Percentiles rank a stretch among this genome's conserved stretches.
Evolutionary conservation across 176 grass and related monocot species (phyloP).

Genomic region (Musa acuminata): DNA sequence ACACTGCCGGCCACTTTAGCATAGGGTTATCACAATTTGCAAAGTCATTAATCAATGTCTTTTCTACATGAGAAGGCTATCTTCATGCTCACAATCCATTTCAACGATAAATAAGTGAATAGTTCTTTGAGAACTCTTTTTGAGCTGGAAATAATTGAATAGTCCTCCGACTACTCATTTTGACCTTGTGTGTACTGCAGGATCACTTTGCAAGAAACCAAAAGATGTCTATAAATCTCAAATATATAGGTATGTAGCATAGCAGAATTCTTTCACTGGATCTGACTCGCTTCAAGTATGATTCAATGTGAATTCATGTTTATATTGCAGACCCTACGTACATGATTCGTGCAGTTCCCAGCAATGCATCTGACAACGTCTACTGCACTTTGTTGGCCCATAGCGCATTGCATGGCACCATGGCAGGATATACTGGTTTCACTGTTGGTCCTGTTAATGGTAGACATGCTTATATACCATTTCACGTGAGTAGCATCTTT

Average conservation of each 20-base stretch:
- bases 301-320: neutral
- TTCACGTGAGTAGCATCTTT: conserved; percentile 49
- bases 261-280: neutral
- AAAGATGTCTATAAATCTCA: conserved; percentile 74
- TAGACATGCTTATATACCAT: conserved; percentile 87
- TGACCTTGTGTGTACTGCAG: conserved; percentile 25
- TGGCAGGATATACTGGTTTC: conserved; percentile 91
- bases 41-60: too few relatives aligned
- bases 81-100: too few relatives aligned
- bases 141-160: conserved; percentile 1
- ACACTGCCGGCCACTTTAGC: too few relatives aligned
- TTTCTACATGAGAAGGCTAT: too few relatives aligned
- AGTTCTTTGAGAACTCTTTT: conserved; percentile 13
- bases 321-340: conserved; percentile 44
- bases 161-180: neutral
- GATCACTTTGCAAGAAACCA: conserved; percentile 66
- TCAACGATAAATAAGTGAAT: too few relatives aligned
- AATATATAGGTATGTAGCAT: conserved; percentile 47
- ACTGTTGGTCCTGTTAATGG: conserved; percentile 78
- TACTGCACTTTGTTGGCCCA: conserved; percentile 85
- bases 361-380: conserved; percentile 89
- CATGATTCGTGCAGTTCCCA: conserved; percentile 78
- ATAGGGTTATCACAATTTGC: too few relatives aligned
- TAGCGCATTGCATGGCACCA: conserved; percentile 74
- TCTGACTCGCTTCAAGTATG: neutral